Conservation (phyloP, 2,329 filamentous ascomycete genomes). For the Colletotrichum sp. region DNA sequence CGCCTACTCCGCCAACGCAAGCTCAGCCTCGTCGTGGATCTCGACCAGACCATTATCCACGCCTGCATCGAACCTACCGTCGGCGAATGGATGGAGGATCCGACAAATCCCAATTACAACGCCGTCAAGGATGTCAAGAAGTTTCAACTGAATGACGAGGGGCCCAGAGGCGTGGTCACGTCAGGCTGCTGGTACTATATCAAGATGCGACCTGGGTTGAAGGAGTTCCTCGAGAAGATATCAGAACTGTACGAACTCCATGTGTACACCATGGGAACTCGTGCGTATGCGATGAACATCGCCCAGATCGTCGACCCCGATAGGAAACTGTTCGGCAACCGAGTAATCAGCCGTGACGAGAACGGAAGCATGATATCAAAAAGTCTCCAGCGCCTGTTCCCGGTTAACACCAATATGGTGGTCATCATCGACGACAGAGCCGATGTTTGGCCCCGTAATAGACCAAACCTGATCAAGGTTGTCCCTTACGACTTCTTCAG, state of each 20-base stretch:
- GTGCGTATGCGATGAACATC: slow-evolving; percentile 93
- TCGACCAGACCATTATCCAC: slow-evolving; percentile 98
- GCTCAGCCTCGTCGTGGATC: slow-evolving; percentile 91
- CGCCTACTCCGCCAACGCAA: slow-evolving; percentile 82
- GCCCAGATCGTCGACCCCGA: slow-evolving; percentile 92
- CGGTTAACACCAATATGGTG: slow-evolving; percentile 98
- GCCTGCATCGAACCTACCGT: slow-evolving; percentile 97
- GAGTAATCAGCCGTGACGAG: slow-evolving; percentile 95
- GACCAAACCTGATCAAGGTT: slow-evolving; percentile 92
- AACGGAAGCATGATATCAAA: slow-evolving; percentile 93
- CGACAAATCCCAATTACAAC: slow-evolving; percentile 86
- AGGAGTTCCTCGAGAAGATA: slow-evolving; percentile 79
- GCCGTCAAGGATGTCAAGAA: slow-evolving; percentile 86
- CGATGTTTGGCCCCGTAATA: slow-evolving; percentile 93
- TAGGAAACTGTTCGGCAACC: slow-evolving; percentile 87
- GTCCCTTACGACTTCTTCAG: slow-evolving; percentile 97
- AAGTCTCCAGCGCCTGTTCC: slow-evolving; percentile 88
- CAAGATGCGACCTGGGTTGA: slow-evolving; percentile 89
- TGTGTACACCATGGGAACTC: slow-evolving; percentile 98
- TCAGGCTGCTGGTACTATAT: slow-evolving; percentile 94
- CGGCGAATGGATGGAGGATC: slow-evolving; percentile 92
- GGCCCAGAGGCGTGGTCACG: slow-evolving; percentile 68
- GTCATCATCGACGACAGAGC: slow-evolving; percentile 98
- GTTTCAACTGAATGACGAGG: slow-evolving; percentile 90
- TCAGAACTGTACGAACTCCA: slow-evolving; percentile 90